A percentile compares a stretch with the other conserved stretches of the same genome.
phyloP scores from a whole-genome alignment of 2,329 filamentous ascomycete genomes.

The Fusarium sp. region DNA sequence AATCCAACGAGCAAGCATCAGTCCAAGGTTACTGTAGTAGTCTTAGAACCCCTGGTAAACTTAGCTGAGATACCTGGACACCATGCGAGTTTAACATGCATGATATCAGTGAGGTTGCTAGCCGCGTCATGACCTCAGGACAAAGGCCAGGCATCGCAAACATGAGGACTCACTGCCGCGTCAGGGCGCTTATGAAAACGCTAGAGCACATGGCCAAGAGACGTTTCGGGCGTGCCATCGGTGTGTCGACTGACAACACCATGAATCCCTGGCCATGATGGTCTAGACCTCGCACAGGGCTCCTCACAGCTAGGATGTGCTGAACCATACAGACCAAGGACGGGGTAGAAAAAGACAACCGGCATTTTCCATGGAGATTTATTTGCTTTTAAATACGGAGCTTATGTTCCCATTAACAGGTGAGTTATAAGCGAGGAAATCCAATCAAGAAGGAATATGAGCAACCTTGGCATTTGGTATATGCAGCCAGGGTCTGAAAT shows the following conservation, averaged over 20 bases:
- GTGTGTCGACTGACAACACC: conserved; percentile 8
- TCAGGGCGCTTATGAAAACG: conserved; percentile 17
- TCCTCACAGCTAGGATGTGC: conserved; percentile 10
- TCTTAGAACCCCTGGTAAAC: conserved; percentile 10
- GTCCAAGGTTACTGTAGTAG: conserved; percentile 14
- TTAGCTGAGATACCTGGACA: conserved; percentile 1
- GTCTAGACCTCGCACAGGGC: conserved; percentile 29
- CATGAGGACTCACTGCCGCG: background rate
- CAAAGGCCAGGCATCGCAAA: background rate
- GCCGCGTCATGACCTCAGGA: conserved; percentile 27
- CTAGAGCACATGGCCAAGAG: background rate
- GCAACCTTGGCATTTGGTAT: conserved; percentile 24
- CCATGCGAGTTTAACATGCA: conserved; percentile 3
- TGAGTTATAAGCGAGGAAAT: conserved; percentile 5
- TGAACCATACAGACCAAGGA: conserved; percentile 17
- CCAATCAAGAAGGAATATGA: conserved; percentile 18
- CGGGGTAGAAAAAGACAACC: conserved; percentile 1
- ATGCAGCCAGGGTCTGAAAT: conserved; percentile 36
- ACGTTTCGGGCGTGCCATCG: conserved; percentile 5
- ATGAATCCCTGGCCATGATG: conserved; percentile 2
- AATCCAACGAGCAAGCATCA: conserved; percentile 6
- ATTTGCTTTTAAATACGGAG: conserved; percentile 14
- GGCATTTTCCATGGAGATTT: background rate
- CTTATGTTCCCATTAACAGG: conserved; percentile 12
- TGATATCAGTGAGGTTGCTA: conserved; percentile 10